Percentiles rank a stretch among this genome's conserved stretches.
Conservation (phyloP, 2,329 filamentous ascomycete genomes). For the Didymella keratinophila region DNA sequence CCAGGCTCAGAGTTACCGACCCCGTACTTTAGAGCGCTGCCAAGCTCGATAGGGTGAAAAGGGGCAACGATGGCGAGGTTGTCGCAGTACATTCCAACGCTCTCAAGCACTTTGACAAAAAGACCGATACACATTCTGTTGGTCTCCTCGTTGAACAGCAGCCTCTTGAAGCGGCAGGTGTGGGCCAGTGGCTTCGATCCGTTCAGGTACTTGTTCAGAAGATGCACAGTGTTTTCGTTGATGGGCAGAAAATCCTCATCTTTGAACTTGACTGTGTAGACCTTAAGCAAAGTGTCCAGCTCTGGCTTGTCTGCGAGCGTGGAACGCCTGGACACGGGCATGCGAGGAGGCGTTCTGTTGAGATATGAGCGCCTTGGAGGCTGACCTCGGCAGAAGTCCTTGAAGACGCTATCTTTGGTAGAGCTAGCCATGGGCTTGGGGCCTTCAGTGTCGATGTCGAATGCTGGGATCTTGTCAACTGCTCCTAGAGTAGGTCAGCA, state of each 20-base stretch:
- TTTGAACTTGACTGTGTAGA: conserved; percentile 14
- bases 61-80: conserved; percentile 25
- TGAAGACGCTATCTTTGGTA: neutral
- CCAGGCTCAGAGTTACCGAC: conserved; percentile 9
- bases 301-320: conserved; percentile 27
- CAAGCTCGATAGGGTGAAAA: conserved; percentile 23
- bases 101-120: no score
- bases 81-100: conserved; percentile 13
- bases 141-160: conserved; percentile 26
- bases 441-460: neutral
- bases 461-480: neutral
- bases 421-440: neutral
- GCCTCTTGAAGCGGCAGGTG: conserved; percentile 20
- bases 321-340: conserved; percentile 20
- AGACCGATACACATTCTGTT: conserved; percentile 19
- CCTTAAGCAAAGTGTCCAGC: conserved; percentile 22
- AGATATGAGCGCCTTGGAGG: conserved; percentile 14
- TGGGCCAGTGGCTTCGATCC: conserved; percentile 25
- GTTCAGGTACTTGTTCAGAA: conserved; percentile 22
- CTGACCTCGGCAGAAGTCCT: conserved; percentile 12
- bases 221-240: conserved; percentile 10
- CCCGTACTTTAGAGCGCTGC: conserved; percentile 21
- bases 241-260: conserved; percentile 24
- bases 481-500: neutral
- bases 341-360: conserved; percentile 1